Evolutionary conservation across 1,139 yeast genomes (phyloP).

Genomic region (Suhomyces taliae): DNA sequence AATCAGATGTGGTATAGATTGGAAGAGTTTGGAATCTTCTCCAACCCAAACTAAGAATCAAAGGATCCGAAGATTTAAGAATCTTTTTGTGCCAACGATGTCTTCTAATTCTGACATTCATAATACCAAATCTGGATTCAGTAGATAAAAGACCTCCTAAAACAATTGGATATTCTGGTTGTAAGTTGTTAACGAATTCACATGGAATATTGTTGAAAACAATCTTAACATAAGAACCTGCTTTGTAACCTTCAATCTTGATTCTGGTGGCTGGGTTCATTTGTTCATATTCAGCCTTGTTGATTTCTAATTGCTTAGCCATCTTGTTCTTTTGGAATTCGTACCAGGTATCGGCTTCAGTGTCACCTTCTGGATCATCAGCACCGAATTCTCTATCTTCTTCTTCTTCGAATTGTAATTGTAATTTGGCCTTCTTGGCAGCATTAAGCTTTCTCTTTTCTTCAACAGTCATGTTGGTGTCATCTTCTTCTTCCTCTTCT

Average conservation of each 20-base stretch:
- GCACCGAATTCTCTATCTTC: constrained; percentile 77
- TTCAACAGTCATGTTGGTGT: constrained; percentile 53
- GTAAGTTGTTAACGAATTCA: constrained; percentile 85
- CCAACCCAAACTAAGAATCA: constrained; percentile 95
- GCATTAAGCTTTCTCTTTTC: constrained; percentile 81
- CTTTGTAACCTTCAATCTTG: constrained; percentile 85
- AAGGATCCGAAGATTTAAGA: constrained; percentile 91
- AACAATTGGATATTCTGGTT: constrained; percentile 81
- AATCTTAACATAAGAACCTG: constrained; percentile 91
- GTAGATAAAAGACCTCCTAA: constrained; percentile 89
- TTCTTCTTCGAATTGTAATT: constrained; percentile 88
- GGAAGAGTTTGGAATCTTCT: constrained; percentile 97
- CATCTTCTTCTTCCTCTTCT: constrained; percentile 35
- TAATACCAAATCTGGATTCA: constrained; percentile 89
- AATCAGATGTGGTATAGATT: constrained; percentile 92
- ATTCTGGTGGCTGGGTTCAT: constrained; percentile 76
- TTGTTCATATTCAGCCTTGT: constrained; percentile 71
- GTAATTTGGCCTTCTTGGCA: constrained; percentile 81
- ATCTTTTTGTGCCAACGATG: constrained; percentile 99
- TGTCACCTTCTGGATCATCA: constrained; percentile 71
- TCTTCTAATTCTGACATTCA: constrained; percentile 92
- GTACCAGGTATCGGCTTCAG: constrained; percentile 92
- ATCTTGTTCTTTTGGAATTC: constrained; percentile 95
- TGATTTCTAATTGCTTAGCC: constrained; percentile 94
- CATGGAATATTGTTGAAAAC: constrained; percentile 84